Evolutionary conservation across 371 early-diverging fungal genomes (phyloP).

Genomic region (Mucor plumbeus): DNA sequence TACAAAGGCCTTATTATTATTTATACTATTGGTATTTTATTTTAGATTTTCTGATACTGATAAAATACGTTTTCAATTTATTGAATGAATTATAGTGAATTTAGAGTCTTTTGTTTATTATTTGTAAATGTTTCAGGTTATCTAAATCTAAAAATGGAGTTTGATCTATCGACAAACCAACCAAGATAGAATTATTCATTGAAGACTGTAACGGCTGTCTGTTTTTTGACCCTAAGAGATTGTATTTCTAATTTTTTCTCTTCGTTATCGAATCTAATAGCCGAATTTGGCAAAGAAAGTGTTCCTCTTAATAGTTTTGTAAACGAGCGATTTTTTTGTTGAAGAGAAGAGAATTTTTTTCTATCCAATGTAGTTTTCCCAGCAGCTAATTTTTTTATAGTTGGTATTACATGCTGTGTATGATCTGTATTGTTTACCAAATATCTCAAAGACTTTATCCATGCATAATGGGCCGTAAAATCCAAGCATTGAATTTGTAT

Average conservation of each 20-base stretch:
- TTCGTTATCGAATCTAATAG: neutral
- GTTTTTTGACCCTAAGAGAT: neutral
- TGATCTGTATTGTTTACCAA: neutral
- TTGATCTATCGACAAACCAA: neutral
- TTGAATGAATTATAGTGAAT: too few relatives aligned
- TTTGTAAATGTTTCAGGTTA: neutral
- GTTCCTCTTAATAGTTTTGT: neutral
- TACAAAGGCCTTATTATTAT: too few relatives aligned
- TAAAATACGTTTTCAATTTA: too few relatives aligned
- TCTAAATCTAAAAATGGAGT: neutral
- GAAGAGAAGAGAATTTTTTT: neutral
- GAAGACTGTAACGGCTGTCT: neutral
- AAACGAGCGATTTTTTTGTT: neutral
- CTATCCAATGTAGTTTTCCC: neutral
- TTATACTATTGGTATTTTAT: too few relatives aligned
- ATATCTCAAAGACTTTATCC: constrained; percentile 38
- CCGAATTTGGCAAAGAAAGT: neutral
- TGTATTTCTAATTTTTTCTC: neutral
- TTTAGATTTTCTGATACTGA: too few relatives aligned
- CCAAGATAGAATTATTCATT: neutral
- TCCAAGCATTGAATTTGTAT: constrained; percentile 66
- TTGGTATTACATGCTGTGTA: neutral
- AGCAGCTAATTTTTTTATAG: neutral
- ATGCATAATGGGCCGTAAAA: constrained; percentile 62
- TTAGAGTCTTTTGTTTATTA: too few relatives aligned